Evolutionary conservation across 805 yeast species (phyloP).

Genomic region (Zygotorulaspora florentina): DNA sequence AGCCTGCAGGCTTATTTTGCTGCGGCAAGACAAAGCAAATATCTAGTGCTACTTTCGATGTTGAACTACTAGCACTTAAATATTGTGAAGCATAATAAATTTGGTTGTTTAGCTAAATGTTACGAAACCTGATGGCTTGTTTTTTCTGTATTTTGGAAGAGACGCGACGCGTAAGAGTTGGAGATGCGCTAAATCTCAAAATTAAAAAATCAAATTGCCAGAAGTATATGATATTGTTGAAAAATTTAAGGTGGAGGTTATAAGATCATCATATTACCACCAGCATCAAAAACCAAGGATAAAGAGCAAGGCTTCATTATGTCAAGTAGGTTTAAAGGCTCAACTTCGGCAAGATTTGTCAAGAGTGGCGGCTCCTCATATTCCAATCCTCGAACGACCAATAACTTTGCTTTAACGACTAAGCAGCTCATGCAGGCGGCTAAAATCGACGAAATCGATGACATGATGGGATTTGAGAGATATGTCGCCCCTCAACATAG

Average conservation of each 20-base stretch:
- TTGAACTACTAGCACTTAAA: no score
- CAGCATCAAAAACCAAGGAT: neutral
- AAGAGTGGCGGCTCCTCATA: slow-evolving; percentile 34
- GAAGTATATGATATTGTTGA: neutral
- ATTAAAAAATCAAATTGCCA: neutral
- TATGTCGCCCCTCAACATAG: slow-evolving; percentile 61
- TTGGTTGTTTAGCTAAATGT: no score
- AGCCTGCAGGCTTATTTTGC: neutral
- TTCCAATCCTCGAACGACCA: slow-evolving; percentile 11
- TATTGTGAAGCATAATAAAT: no score
- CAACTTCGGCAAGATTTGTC: slow-evolving; percentile 50
- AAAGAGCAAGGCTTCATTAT: slow-evolving; percentile 5
- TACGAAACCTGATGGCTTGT: no score
- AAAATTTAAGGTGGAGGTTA: neutral
- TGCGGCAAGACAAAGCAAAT: no score
- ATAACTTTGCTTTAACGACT: slow-evolving; percentile 29
- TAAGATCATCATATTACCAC: neutral
- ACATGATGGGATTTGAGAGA: slow-evolving; percentile 83
- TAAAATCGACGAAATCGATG: slow-evolving; percentile 65
- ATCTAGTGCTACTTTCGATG: no score
- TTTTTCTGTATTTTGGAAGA: neutral
- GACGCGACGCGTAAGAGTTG: slow-evolving; percentile 5
- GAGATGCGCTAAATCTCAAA: slow-evolving; percentile 1
- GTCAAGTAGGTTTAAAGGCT: slow-evolving; percentile 40
- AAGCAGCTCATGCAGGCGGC: slow-evolving; percentile 50